Evolutionary conservation across 2,329 filamentous ascomycete species (phyloP).

Genomic region (Penicillium decumbens): DNA sequence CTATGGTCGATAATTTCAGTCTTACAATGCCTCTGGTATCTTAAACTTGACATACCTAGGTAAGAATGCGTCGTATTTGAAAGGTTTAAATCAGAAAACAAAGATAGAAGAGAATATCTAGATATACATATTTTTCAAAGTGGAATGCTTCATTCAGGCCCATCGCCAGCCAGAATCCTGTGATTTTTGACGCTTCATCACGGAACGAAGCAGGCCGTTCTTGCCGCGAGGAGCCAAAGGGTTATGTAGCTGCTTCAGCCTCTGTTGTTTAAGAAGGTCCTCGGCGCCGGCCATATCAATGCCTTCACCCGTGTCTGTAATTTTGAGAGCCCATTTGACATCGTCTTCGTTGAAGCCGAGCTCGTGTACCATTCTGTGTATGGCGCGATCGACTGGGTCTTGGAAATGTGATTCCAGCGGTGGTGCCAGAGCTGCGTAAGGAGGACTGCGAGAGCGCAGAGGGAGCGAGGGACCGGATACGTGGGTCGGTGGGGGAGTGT

Average conservation of each 20-base stretch:
- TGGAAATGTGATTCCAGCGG: constrained; percentile 33
- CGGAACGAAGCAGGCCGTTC: constrained; percentile 22
- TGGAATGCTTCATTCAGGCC: constrained; percentile 25
- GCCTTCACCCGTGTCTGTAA: constrained; percentile 58
- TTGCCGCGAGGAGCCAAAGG: constrained; percentile 15
- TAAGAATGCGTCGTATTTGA: too few relatives aligned
- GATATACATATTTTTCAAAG: too few relatives aligned
- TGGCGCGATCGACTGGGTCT: constrained; percentile 55
- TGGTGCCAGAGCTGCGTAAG: background rate
- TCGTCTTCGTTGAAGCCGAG: constrained; percentile 56
- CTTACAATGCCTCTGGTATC: too few relatives aligned
- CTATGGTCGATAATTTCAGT: too few relatives aligned
- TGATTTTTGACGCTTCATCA: constrained; percentile 25
- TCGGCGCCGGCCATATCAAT: constrained; percentile 56
- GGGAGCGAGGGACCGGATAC: constrained; percentile 1
- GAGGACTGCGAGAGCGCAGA: background rate
- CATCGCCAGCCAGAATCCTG: constrained; percentile 36
- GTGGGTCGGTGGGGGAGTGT: constrained; percentile 4
- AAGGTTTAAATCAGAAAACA: too few relatives aligned
- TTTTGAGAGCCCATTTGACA: constrained; percentile 54
- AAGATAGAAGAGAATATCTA: too few relatives aligned
- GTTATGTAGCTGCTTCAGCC: constrained; percentile 23
- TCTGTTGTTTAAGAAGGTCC: constrained; percentile 48
- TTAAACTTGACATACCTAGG: too few relatives aligned
- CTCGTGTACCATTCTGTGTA: constrained; percentile 52